Evolutionary conservation across 106 monocot genomes (phyloP).

Genomic region (Iris macrosiphon): DNA sequence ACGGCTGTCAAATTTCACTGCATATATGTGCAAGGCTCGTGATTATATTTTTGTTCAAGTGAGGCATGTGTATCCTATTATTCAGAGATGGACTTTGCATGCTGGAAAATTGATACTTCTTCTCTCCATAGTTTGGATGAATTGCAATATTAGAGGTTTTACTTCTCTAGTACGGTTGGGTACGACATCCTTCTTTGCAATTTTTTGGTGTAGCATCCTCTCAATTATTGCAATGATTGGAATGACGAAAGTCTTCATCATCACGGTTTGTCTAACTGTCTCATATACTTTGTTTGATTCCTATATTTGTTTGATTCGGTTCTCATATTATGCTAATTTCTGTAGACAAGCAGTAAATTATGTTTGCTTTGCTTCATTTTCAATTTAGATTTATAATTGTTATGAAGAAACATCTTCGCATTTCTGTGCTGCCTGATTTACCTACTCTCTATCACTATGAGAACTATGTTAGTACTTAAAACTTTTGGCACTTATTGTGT

Average conservation of each 20-base stretch:
- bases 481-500: neutral
- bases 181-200: conserved; percentile 60
- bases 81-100: conserved; percentile 35
- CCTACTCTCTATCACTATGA: neutral
- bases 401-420: neutral
- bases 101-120: conserved; percentile 46
- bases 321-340: neutral
- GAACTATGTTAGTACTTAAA: neutral
- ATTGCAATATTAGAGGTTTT: conserved; percentile 64
- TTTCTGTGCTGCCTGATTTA: neutral
- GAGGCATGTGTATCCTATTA: conserved; percentile 38
- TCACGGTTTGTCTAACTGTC: conserved; percentile 35
- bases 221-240: conserved; percentile 72
- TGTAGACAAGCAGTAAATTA: neutral
- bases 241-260: conserved; percentile 44
- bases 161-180: conserved; percentile 67
- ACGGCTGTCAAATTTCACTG: conserved; percentile 16
- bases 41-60: conserved; percentile 23
- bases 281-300: neutral
- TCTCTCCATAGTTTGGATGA: conserved; percentile 59
- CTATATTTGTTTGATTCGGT: neutral
- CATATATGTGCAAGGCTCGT: conserved; percentile 11
- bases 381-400: neutral
- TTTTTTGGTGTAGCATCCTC: conserved; percentile 71
- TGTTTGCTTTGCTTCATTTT: neutral